A percentile compares a stretch with the other conserved stretches of the same genome.
phyloP scores from a whole-genome alignment of 2,329 filamentous ascomycete genomes.

The Neopestalotiopsis sp. region DNA sequence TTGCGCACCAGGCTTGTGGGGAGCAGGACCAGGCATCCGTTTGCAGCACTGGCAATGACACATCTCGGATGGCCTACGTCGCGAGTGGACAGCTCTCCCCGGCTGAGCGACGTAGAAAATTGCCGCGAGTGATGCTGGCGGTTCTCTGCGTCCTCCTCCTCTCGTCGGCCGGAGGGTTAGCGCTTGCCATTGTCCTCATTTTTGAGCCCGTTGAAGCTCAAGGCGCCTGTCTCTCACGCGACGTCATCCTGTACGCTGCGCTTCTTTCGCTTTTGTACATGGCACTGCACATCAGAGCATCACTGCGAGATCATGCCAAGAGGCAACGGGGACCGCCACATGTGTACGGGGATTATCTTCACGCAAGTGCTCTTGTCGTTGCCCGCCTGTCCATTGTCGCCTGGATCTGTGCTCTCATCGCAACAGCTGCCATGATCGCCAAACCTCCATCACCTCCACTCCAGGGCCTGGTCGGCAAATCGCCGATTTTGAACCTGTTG shows the following conservation, averaged over 20 bases:
- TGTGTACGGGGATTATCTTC: slow-evolving; percentile 35
- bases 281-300: slow-evolving; percentile 35
- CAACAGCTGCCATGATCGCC: slow-evolving; percentile 35
- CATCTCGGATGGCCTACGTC: slow-evolving; percentile 13
- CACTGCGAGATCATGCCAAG: slow-evolving; percentile 30
- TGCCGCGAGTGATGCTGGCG: slow-evolving; percentile 33
- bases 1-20: background rate
- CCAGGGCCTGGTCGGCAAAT: slow-evolving; percentile 30
- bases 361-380: slow-evolving; percentile 36
- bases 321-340: slow-evolving; percentile 31
- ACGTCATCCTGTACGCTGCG: slow-evolving; percentile 37
- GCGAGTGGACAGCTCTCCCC: slow-evolving; percentile 33
- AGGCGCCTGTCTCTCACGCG: slow-evolving; percentile 35
- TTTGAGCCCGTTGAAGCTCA: slow-evolving; percentile 28
- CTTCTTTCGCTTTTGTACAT: slow-evolving; percentile 34
- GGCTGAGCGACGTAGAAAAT: slow-evolving; percentile 25
- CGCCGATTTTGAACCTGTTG: slow-evolving; percentile 37
- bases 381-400: slow-evolving; percentile 34
- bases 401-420: slow-evolving; percentile 37
- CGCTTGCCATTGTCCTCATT: slow-evolving; percentile 34
- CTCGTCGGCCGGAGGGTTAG: slow-evolving; percentile 33
- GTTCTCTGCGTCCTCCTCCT: slow-evolving; percentile 37
- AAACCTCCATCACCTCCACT: slow-evolving; percentile 23
- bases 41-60: background rate
- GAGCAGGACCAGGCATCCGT: background rate